Evolutionary conservation across 2,329 filamentous ascomycete species (phyloP), one percentile per base, ranked within the genome.

Genomic region (Aspergillus eucalypticola): DNA sequence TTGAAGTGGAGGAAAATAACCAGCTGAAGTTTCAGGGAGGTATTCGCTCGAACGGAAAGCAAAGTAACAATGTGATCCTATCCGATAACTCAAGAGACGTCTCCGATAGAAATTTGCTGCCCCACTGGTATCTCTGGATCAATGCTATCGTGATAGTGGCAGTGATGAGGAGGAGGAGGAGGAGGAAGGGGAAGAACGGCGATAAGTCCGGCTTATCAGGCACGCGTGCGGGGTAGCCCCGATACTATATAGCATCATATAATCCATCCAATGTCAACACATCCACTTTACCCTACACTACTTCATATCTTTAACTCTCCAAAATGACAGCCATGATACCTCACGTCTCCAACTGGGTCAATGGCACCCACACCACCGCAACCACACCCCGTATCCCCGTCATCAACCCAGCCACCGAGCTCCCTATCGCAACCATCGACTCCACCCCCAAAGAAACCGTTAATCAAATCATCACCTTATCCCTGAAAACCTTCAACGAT

Each of bases 401-500:
- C 21, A 56, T 71, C 60, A 74, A 74, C 58, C 72, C 73, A 1
- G 73, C 73, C 46, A 72, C 66, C 32, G 72, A 73, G 56, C 13
- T 59, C 5, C 57, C 62, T 48, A 65, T 75, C 52, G 73, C 69
- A 25, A 73, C 70, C 29, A 65, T 89, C 62, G 82, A 89, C 66
- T 81, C 89, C 8, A 82, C 81, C 29, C 79, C 81, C 3, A 81
- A 79, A 65, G 81, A 84, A 19, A 77, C 80, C 8, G 79, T 89
- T 42, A 75, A 82, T 61, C 74, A 78, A 7, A 83, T 85, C 63
- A 78, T 88, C 46, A n/a, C 59, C 1, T 35, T 61, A 44, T 73
- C 72, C 7, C 56, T 66, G 7, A 23, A 58, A 7, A 67, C 64
- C 23, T 87, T 85, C 75, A 74, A 77, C 49, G 76, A 76, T 0